Percentiles rank a stretch among this genome's conserved stretches.
Evolutionary conservation across 2,329 filamentous ascomycete species (phyloP).

Genomic region (Curvularia sp.): DNA sequence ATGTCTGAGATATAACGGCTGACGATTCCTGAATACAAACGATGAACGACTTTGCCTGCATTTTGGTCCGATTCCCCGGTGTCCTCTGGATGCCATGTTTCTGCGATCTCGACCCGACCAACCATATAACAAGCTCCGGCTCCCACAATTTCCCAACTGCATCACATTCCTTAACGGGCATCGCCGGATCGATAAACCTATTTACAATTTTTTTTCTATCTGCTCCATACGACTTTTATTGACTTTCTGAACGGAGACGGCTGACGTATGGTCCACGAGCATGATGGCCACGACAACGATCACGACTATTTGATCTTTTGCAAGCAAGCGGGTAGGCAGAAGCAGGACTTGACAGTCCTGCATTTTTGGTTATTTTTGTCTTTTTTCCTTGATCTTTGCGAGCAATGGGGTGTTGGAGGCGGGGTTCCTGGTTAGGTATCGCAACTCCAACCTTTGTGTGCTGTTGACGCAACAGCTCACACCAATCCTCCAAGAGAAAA

Average conservation of each 20-base stretch:
- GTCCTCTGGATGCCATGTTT: conserved; percentile 43
- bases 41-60: conserved; percentile 41
- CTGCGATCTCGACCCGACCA: conserved; percentile 31
- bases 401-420: conserved; percentile 1
- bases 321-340: conserved; percentile 19
- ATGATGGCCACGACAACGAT: conserved; percentile 33
- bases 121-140: conserved; percentile 22
- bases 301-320: conserved; percentile 22
- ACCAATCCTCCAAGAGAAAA: conserved; percentile 12
- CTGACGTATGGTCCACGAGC: conserved; percentile 37
- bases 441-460: conserved; percentile 18
- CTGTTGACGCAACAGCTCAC: conserved; percentile 12
- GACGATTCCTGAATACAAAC: conserved; percentile 41
- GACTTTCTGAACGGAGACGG: conserved; percentile 30
- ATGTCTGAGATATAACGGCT: conserved; percentile 45
- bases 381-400: conserved; percentile 13
- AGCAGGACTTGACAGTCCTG: conserved; percentile 13
- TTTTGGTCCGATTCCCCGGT: conserved; percentile 49
- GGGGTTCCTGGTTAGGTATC: conserved; percentile 13
- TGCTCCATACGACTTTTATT: conserved; percentile 31
- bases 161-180: conserved; percentile 35
- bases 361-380: conserved; percentile 19
- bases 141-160: conserved; percentile 37
- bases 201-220: conserved; percentile 22
- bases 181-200: conserved; percentile 21